phyloP scores from a whole-genome alignment of 2,329 filamentous ascomycete genomes.

The Botrytis sinoallii region DNA sequence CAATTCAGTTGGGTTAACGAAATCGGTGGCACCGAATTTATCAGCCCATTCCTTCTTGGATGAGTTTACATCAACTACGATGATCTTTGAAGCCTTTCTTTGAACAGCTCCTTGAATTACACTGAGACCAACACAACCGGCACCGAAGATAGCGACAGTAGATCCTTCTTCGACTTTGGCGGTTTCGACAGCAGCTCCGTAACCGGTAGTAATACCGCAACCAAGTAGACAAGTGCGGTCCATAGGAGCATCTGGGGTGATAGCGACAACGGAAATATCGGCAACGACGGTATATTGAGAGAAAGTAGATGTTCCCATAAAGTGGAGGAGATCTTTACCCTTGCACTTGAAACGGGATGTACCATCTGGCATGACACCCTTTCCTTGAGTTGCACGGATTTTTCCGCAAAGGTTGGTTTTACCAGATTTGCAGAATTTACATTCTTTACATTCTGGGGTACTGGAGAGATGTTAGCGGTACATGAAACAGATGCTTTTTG shows the following conservation, averaged over 20 bases:
- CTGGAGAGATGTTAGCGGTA: slow-evolving; percentile 44
- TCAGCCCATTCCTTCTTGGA: slow-evolving; percentile 85
- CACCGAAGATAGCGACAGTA: slow-evolving; percentile 89
- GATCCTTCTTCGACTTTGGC: slow-evolving; percentile 87
- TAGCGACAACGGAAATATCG: slow-evolving; percentile 95
- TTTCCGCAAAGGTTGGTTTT: slow-evolving; percentile 99
- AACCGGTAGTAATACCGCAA: slow-evolving; percentile 97
- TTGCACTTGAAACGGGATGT: slow-evolving; percentile 93
- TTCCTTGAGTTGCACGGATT: slow-evolving; percentile 94
- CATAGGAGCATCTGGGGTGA: slow-evolving; percentile 87
- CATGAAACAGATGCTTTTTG: background rate
- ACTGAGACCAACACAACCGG: slow-evolving; percentile 90
- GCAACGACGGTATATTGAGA: slow-evolving; percentile 98
- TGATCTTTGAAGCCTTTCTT: slow-evolving; percentile 46
- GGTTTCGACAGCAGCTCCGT: slow-evolving; percentile 91
- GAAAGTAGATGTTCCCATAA: slow-evolving; percentile 99
- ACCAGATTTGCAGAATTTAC: slow-evolving; percentile 99
- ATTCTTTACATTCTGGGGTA: slow-evolving; percentile 94
- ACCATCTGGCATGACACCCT: slow-evolving; percentile 95
- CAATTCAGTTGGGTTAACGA: slow-evolving; percentile 87
- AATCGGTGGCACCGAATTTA: slow-evolving; percentile 96
- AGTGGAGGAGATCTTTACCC: slow-evolving; percentile 93
- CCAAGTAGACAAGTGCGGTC: slow-evolving; percentile 94
- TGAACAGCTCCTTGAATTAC: slow-evolving; percentile 89
- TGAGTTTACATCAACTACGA: slow-evolving; percentile 77